Evolutionary conservation across 805 yeast genomes (phyloP).

Genomic region (Yarrowia osloensis): DNA sequence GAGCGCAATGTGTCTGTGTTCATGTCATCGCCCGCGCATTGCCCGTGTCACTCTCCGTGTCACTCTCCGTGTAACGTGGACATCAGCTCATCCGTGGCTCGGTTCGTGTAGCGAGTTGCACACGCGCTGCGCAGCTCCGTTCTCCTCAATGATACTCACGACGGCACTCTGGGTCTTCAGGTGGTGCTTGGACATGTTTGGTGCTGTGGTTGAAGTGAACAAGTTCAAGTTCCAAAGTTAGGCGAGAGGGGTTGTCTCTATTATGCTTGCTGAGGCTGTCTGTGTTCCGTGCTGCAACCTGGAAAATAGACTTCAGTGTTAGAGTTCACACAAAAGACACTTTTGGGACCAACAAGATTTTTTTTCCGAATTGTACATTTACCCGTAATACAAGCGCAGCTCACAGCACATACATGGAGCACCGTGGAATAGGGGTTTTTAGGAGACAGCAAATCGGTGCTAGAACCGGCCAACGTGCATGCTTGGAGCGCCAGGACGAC

Average conservation of each 20-base stretch:
- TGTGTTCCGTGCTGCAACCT: not conserved
- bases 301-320: not conserved
- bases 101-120: not conserved
- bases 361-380: not conserved
- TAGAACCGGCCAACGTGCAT: not conserved
- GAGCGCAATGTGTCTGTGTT: too few relatives aligned
- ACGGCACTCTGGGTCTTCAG: constrained; percentile 70
- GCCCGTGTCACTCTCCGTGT: too few relatives aligned
- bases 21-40: too few relatives aligned
- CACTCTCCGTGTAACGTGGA: too few relatives aligned
- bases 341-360: not conserved
- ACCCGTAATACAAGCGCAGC: too few relatives aligned
- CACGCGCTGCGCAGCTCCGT: too few relatives aligned
- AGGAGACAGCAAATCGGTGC: not conserved
- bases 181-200: constrained; percentile 54
- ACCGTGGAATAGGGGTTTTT: not conserved
- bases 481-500: not conserved
- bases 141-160: constrained; percentile 47
- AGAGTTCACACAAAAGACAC: not conserved
- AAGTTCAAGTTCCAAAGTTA: not conserved
- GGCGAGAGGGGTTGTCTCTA: constrained; percentile 11
- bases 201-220: not conserved
- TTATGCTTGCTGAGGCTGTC: not conserved
- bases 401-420: not conserved
- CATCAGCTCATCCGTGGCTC: not conserved